Percentiles rank a stretch among this genome's conserved stretches.
phyloP scores from a whole-genome alignment of 192 early-diverging fungal species.

The Entrophospora sp. region DNA sequence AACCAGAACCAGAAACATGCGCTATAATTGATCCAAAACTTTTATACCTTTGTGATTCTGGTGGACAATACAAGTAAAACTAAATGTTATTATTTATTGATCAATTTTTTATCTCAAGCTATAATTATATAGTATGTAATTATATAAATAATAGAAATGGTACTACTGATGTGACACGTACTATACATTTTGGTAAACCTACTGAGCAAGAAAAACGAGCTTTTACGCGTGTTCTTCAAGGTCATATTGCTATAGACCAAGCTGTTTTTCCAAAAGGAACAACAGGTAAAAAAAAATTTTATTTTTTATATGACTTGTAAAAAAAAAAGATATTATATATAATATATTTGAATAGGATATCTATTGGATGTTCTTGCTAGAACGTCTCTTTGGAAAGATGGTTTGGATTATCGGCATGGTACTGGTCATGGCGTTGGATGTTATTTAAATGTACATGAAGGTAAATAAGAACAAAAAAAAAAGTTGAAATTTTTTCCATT shows the following conservation, averaged over 20 bases:
- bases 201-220: conserved; percentile 78
- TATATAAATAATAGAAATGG: too few relatives aligned
- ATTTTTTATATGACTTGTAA: too few relatives aligned
- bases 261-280: conserved; percentile 85
- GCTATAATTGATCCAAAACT: conserved; percentile 61
- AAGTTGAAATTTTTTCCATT: neutral
- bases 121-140: too few relatives aligned
- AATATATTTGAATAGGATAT: too few relatives aligned
- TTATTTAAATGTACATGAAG: conserved; percentile 92
- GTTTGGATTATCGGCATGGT: conserved; percentile 93
- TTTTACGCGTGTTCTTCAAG: conserved; percentile 97
- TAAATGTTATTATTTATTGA: neutral
- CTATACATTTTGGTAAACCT: conserved; percentile 81
- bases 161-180: conserved; percentile 97
- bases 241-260: conserved; percentile 87
- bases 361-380: conserved; percentile 86
- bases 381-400: conserved; percentile 79
- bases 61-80: conserved; percentile 73
- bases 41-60: conserved; percentile 94
- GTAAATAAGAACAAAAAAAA: neutral
- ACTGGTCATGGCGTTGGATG: conserved; percentile 97
- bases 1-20: conserved; percentile 73
- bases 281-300: conserved; percentile 30
- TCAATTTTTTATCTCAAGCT: too few relatives aligned
- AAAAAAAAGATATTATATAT: too few relatives aligned